Evolutionary conservation across 2,329 filamentous ascomycete genomes (phyloP).

Genomic region (Dryadomyces sulphureus): DNA sequence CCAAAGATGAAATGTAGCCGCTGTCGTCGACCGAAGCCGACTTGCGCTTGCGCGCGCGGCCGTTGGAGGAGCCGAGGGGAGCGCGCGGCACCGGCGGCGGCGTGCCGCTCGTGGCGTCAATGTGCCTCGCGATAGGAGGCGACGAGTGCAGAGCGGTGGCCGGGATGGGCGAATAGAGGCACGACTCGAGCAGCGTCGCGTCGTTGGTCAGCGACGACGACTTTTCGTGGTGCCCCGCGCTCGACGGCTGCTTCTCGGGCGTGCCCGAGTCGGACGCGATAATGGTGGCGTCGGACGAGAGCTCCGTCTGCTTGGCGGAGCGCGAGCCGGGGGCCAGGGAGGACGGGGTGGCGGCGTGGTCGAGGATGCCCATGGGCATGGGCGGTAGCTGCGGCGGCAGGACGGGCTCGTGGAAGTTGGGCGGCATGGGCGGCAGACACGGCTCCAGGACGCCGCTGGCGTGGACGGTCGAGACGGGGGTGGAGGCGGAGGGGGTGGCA

Average conservation of each 20-base stretch:
- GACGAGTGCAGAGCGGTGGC: constrained; percentile 69
- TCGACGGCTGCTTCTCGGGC: constrained; percentile 26
- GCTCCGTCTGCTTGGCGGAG: constrained; percentile 28
- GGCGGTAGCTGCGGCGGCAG: constrained; percentile 29
- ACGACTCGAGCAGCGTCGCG: constrained; percentile 22
- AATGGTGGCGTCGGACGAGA: constrained; percentile 67
- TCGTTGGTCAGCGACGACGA: constrained; percentile 19
- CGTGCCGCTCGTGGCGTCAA: constrained; percentile 50
- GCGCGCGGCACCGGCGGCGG: constrained; percentile 56
- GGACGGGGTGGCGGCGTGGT: constrained; percentile 3
- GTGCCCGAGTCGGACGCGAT: constrained; percentile 52
- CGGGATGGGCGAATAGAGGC: constrained; percentile 55
- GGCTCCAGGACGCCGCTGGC: constrained; percentile 39
- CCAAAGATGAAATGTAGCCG: constrained; percentile 90
- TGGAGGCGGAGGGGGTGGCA: too few relatives aligned
- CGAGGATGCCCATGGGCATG: constrained; percentile 15
- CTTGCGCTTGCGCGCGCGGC: constrained; percentile 59
- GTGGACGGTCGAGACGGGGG: too few relatives aligned
- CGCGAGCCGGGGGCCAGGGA: constrained; percentile 6
- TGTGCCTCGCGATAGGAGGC: constrained; percentile 58
- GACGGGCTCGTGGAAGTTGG: constrained; percentile 27
- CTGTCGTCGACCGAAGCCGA: constrained; percentile 75
- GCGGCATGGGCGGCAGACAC: constrained; percentile 22
- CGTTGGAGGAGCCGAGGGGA: constrained; percentile 32
- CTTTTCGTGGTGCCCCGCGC: constrained; percentile 25